Conservation (phyloP, 768 basidiomycete genomes). For the Tubosaeta sp. region DNA sequence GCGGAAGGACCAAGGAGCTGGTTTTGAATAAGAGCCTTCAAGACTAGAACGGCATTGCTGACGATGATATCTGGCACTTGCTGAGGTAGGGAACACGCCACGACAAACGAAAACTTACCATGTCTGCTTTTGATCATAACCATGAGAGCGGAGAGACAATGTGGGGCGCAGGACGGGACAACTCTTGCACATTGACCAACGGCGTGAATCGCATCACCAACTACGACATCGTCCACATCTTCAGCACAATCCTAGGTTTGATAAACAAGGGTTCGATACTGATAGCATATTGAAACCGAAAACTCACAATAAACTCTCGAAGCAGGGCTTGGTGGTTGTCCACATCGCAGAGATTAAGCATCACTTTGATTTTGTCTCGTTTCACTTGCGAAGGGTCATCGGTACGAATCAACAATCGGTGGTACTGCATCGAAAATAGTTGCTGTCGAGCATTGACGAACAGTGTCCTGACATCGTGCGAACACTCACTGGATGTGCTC, state of each 20-base stretch:
- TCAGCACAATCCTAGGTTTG: slow-evolving; percentile 68
- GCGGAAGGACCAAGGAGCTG: slow-evolving; percentile 41
- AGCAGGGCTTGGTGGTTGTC: slow-evolving; percentile 72
- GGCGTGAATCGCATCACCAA: slow-evolving; percentile 68
- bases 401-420: slow-evolving; percentile 65
- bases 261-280: neutral
- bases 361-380: slow-evolving; percentile 66
- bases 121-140: slow-evolving; percentile 72
- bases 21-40: slow-evolving; percentile 79
- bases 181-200: slow-evolving; percentile 71
- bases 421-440: slow-evolving; percentile 59
- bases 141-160: slow-evolving; percentile 75
- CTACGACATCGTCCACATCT: slow-evolving; percentile 69
- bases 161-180: slow-evolving; percentile 63
- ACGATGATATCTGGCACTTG: slow-evolving; percentile 63
- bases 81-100: slow-evolving; percentile 1
- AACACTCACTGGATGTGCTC: slow-evolving; percentile 57
- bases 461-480: neutral
- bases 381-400: slow-evolving; percentile 68
- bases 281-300: neutral
- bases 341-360: slow-evolving; percentile 59
- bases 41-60: slow-evolving; percentile 75
- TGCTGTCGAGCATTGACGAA: slow-evolving; percentile 15
- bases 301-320: slow-evolving; percentile 78
- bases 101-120: slow-evolving; percentile 42